Evolutionary conservation across 1,139 yeast genomes (phyloP).

Genomic region (Keqinozyma sinolaborantium): DNA sequence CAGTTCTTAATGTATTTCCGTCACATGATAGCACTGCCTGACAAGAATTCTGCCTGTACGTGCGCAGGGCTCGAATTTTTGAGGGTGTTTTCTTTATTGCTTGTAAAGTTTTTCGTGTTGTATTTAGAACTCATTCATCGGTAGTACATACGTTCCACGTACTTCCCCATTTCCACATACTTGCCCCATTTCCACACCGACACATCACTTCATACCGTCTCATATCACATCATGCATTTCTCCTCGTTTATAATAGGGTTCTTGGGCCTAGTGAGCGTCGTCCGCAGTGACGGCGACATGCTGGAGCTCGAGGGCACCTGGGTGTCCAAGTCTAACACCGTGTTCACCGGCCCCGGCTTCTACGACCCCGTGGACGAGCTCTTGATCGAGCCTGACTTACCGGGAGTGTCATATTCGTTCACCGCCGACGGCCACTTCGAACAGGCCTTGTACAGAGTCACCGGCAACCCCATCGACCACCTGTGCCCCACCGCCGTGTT

Average conservation of each 20-base stretch:
- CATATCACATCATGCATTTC: not conserved
- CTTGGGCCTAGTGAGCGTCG: constrained; percentile 1
- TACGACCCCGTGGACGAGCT: constrained; percentile 95
- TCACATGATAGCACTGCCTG: too few relatives aligned
- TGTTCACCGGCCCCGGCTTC: constrained; percentile 95
- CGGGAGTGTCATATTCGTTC: constrained; percentile 91
- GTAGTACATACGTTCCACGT: too few relatives aligned
- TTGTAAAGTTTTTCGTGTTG: too few relatives aligned
- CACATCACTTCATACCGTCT: too few relatives aligned
- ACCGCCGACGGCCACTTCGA: constrained; percentile 89
- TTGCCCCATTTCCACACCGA: too few relatives aligned
- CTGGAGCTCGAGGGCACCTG: constrained; percentile 78
- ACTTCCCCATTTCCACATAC: too few relatives aligned
- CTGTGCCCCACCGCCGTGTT: constrained; percentile 79
- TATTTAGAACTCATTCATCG: too few relatives aligned
- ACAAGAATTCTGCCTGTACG: too few relatives aligned
- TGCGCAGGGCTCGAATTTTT: too few relatives aligned
- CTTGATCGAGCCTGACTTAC: constrained; percentile 89
- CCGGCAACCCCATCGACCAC: constrained; percentile 70
- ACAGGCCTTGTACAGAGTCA: constrained; percentile 80
- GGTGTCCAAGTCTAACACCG: constrained; percentile 90
- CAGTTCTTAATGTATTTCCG: too few relatives aligned
- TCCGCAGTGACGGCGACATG: constrained; percentile 23
- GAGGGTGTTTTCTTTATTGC: too few relatives aligned
- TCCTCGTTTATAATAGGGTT: not conserved